These are phyloP conservation scores for Codiaeum variegatum DNA, from an alignment of 441 rosid genomes.

Conservation along the genomic window DNA sequence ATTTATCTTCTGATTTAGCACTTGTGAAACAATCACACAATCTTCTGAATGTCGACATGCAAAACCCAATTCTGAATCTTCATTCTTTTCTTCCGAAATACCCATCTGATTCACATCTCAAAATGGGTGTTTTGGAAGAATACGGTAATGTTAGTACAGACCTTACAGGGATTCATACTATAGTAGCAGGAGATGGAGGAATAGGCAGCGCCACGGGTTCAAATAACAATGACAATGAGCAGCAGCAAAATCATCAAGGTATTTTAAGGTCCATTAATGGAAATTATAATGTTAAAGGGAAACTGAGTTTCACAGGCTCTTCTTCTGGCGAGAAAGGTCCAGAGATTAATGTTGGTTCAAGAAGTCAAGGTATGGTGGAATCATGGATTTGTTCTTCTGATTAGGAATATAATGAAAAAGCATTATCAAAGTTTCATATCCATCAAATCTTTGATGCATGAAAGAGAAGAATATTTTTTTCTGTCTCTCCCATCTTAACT, in stretches of 20 bases:
- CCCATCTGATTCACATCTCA: conserved; percentile 29
- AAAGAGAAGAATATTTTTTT: conserved; percentile 29
- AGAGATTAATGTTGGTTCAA: conserved; percentile 26
- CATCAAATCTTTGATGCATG: conserved; percentile 30
- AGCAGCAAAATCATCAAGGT: conserved; percentile 22
- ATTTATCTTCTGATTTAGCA: conserved; percentile 32
- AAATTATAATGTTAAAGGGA: conserved; percentile 31
- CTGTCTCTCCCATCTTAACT: conserved; percentile 30
- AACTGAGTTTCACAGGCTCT: conserved; percentile 26
- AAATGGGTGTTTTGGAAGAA: conserved; percentile 43
- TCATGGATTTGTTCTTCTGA: conserved; percentile 85
- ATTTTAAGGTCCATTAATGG: conserved; percentile 38
- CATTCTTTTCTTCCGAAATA: conserved; percentile 54
- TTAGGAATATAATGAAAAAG: conserved; percentile 21
- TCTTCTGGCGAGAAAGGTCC: conserved; percentile 41
- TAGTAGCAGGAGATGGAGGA: conserved; percentile 23
- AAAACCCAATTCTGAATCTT: conserved; percentile 52
- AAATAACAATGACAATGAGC: conserved; percentile 13
- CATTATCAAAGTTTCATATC: neutral
- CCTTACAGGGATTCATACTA: conserved; percentile 28
- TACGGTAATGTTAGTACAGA: conserved; percentile 31
- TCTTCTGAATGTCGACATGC: conserved; percentile 43
- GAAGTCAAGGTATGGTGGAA: conserved; percentile 72
- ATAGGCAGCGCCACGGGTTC: conserved; percentile 4
- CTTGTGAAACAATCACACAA: conserved; percentile 34